A percentile compares a stretch with the other conserved stretches of the same genome.
Conservation (phyloP, 1,284 basidiomycete genomes). For the Peniophora sp. region DNA sequence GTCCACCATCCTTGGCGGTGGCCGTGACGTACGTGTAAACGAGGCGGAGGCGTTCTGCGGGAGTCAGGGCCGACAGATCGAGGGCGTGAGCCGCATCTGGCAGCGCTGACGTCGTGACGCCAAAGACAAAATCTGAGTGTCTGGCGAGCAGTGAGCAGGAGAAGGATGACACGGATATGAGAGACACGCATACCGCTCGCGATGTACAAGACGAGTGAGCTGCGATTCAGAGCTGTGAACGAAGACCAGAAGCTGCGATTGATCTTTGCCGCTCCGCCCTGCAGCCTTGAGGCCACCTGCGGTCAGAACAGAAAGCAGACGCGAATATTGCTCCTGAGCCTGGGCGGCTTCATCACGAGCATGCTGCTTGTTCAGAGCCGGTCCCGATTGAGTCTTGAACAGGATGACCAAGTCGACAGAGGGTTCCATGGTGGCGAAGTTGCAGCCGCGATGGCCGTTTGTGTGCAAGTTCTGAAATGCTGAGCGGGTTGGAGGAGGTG, state of each 20-base stretch:
- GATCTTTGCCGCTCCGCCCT: conserved; percentile 63
- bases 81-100: conserved; percentile 31
- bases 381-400: conserved; percentile 49
- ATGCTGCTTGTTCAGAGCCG: conserved; percentile 46
- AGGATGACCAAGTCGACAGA: conserved; percentile 66
- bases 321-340: conserved; percentile 61
- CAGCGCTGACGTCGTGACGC: conserved; percentile 47
- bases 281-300: conserved; percentile 60
- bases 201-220: conserved; percentile 58
- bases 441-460: neutral
- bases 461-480: neutral
- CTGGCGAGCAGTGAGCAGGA: conserved; percentile 23
- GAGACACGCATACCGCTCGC: conserved; percentile 57
- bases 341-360: conserved; percentile 51
- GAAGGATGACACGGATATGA: neutral
- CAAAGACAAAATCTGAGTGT: conserved; percentile 56
- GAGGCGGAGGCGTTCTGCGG: conserved; percentile 75
- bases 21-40: conserved; percentile 73
- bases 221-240: conserved; percentile 63
- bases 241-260: conserved; percentile 77
- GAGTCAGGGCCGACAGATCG: conserved; percentile 39
- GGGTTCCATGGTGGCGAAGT: conserved; percentile 23
- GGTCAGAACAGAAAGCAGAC: conserved; percentile 53
- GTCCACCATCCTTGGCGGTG: conserved; percentile 61
- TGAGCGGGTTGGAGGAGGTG: neutral